A percentile compares a stretch with the other conserved stretches of the same genome.
These are phyloP conservation scores for Coccomyxa subellipsoidea DNA, from an alignment of 163 green algal genomes.

Conservation along the genomic window DNA sequence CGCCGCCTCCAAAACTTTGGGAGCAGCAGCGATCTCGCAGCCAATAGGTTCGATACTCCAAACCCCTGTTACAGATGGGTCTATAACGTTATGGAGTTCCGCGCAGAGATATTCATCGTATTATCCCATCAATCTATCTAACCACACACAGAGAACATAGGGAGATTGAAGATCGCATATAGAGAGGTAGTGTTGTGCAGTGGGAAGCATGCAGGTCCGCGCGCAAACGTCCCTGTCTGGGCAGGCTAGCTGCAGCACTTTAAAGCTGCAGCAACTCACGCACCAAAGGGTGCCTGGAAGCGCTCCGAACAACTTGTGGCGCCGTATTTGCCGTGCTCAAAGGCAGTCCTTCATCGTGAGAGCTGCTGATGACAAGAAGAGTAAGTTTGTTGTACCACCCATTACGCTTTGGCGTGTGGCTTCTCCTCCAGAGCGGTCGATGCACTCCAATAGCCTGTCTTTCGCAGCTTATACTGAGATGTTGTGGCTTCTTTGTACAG, in stretches of 20 bases:
- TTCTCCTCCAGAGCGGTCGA: background rate
- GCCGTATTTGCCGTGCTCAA: background rate
- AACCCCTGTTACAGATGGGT: background rate
- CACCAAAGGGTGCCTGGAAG: background rate
- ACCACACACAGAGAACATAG: too few relatives aligned
- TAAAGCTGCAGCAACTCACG: background rate
- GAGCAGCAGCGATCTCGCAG: background rate
- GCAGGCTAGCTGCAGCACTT: background rate
- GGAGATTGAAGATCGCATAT: too few relatives aligned
- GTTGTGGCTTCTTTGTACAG: background rate
- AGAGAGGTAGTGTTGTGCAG: too few relatives aligned
- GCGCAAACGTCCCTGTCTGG: background rate
- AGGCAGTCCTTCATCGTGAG: background rate
- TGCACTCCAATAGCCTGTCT: too few relatives aligned
- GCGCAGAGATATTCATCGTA: background rate
- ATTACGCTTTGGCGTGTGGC: background rate
- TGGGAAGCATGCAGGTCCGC: conserved; percentile 11
- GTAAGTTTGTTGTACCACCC: background rate
- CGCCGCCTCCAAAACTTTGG: background rate
- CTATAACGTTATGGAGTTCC: background rate
- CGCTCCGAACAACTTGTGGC: background rate
- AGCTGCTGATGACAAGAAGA: background rate
- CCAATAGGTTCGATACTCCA: background rate
- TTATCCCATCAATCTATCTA: background rate
- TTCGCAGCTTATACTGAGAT: background rate